Base-by-base conservation (phyloP, 352 stramenopile species). In the Globisporangium nodosum region DNA sequence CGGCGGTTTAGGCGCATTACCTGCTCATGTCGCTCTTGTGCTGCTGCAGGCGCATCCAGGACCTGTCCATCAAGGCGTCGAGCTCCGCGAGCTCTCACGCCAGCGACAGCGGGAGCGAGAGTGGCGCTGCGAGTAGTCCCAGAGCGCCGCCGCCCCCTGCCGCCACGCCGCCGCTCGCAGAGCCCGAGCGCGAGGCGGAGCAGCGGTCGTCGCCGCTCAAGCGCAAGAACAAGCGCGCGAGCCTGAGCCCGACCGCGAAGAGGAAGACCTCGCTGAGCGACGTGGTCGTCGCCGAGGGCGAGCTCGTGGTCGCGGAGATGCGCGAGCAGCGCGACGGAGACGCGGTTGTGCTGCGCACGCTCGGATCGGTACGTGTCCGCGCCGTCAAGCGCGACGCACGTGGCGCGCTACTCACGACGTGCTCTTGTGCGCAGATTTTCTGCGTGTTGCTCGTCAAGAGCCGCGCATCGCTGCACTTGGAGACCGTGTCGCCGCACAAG, bases 281-380 rank as follows among this genome's bases (percentile, higher is more conserved):
- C 48, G 56, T 64, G 1, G 61, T 88, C n/a, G 57, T 78, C 50
- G 54, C 74, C 8, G 66, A 90, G 49, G 80, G 80, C 12, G 54
- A 76, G 54, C 59, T 90, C 11, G 49, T 71, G 0, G 74, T 90
- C 12, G 71, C 71, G 3, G 74, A 88, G 51, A 68, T 85, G 54
- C 63, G 73, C 30, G 64, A 69, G 3, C 59, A 56, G 0, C 33
- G 46, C 3, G 60, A 64, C 15, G 51, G 58, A 2, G 47, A 54
- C 5, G 47, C 61, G 24, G 49, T 54, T 6, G 65, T 49, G 18
- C 27, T 67, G 21, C 63, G 65, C 6, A 83, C 77, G 24, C 64
- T 87, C 0, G 77, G 79, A 61, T 80, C 73, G 65, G 76, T 88
- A 55, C 47, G 64, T 40, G 24, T 27, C 24, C 24, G 24, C 24